phyloP scores from a whole-genome alignment of 108 stramenopile species.

The Seminavis robusta region DNA sequence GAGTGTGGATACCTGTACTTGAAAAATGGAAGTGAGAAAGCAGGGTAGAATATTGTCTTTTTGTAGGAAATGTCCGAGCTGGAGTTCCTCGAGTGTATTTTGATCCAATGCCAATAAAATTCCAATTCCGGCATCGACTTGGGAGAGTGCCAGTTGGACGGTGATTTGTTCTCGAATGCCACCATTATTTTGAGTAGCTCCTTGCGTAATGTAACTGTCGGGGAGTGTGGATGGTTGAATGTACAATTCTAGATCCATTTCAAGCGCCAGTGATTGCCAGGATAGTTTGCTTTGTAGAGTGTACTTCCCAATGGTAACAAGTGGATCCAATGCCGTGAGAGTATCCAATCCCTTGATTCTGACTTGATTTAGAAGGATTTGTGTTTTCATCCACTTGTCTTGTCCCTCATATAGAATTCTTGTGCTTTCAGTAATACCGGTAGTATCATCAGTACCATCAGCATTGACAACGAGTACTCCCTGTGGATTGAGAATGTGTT shows the following conservation, averaged over 20 bases:
- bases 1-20: constrained; percentile 36
- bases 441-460: too few species aligned
- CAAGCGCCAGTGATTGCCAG: constrained; percentile 50
- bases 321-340: constrained; percentile 40
- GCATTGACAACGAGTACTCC: too few species aligned
- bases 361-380: constrained; percentile 37
- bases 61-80: constrained; percentile 49
- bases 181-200: too few species aligned
- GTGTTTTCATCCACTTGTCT: constrained; percentile 56
- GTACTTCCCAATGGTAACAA: constrained; percentile 43
- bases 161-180: constrained; percentile 45
- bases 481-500: too few species aligned
- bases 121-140: too few species aligned
- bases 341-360: constrained; percentile 56
- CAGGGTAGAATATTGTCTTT: constrained; percentile 47
- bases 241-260: constrained; percentile 35
- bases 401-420: constrained; percentile 47
- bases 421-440: not conserved
- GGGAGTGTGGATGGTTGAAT: constrained; percentile 28
- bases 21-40: constrained; percentile 38
- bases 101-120: constrained; percentile 49
- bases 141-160: too few species aligned
- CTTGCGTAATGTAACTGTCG: too few species aligned
- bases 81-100: constrained; percentile 34
- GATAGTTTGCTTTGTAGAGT: constrained; percentile 53